A percentile compares a stretch with the other conserved stretches of the same genome.
Evolutionary conservation across 2,329 filamentous ascomycete genomes (phyloP).

Genomic region (Apiospora saccharicola): DNA sequence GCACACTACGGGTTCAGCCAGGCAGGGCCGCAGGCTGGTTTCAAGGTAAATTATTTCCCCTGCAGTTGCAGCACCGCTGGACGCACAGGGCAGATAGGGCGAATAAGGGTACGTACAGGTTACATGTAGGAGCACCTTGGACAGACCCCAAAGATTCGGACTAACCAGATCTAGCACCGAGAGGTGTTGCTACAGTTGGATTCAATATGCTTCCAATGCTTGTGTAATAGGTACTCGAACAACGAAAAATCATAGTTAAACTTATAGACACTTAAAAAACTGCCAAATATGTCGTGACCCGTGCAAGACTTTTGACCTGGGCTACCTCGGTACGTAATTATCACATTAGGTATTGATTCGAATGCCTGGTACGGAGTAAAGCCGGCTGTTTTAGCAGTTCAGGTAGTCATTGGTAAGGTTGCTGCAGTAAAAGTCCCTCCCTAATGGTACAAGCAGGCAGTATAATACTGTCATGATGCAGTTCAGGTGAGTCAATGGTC

Average conservation of each 20-base stretch:
- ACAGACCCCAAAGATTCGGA: background rate
- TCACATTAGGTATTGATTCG: no score
- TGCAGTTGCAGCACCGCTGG: constrained; percentile 9
- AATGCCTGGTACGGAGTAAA: no score
- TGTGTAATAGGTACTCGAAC: background rate
- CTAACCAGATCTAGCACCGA: background rate
- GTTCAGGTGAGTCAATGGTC: constrained; percentile 10
- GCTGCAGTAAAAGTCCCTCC: no score
- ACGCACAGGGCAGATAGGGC: constrained; percentile 3
- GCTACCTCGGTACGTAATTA: no score
- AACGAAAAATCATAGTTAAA: no score
- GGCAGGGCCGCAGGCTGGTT: constrained; percentile 12
- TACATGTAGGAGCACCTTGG: background rate
- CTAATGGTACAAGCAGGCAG: no score
- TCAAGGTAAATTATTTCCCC: constrained; percentile 18
- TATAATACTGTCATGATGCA: background rate
- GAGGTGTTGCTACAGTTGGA: no score
- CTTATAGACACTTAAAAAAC: background rate
- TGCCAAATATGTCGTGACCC: no score
- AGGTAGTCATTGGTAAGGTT: no score
- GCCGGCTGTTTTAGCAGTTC: no score
- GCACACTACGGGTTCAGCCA: constrained; percentile 6
- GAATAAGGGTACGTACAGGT: background rate
- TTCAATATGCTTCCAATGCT: background rate
- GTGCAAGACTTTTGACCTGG: no score